Evolutionary conservation across 177 flowering plant genomes (phyloP).

Genomic region (Tripterygium wilfordii): DNA sequence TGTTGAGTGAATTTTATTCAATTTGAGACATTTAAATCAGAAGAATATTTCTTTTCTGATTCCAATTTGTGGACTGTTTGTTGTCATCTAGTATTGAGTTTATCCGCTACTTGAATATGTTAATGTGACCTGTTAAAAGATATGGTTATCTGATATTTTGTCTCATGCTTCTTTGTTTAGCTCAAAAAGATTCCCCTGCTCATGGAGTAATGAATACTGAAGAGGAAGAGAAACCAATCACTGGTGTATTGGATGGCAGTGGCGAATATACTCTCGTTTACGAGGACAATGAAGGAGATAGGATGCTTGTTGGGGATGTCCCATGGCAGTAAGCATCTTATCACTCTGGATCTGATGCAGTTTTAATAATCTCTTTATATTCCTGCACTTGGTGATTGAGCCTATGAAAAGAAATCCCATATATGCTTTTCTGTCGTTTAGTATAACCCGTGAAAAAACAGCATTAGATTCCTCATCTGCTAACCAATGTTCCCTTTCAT

Average conservation of each 20-base stretch:
- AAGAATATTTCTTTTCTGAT: no score
- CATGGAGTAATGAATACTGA: conserved; percentile 38
- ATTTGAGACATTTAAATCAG: no score
- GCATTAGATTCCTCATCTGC: conserved; percentile 12
- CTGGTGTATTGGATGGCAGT: conserved; percentile 71
- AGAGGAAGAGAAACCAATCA: conserved; percentile 47
- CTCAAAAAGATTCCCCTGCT: conserved; percentile 61
- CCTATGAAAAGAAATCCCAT: not conserved
- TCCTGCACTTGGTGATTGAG: conserved; percentile 1
- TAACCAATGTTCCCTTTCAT: no score
- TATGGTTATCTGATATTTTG: conserved; percentile 3
- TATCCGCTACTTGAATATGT: no score
- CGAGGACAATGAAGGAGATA: conserved; percentile 97
- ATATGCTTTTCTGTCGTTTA: conserved; percentile 1
- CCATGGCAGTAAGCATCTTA: conserved; percentile 88
- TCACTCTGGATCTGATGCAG: conserved; percentile 10
- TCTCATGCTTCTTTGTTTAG: conserved; percentile 25
- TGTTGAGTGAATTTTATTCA: no score
- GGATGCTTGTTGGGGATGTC: conserved; percentile 97
- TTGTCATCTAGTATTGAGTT: no score
- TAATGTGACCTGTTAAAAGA: no score
- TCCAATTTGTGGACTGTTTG: no score
- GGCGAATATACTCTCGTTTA: conserved; percentile 96
- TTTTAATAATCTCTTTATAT: conserved; percentile 7
- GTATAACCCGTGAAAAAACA: not conserved